Evolutionary conservation across 1,139 yeast genomes (phyloP).

Genomic region (Candida anutae): DNA sequence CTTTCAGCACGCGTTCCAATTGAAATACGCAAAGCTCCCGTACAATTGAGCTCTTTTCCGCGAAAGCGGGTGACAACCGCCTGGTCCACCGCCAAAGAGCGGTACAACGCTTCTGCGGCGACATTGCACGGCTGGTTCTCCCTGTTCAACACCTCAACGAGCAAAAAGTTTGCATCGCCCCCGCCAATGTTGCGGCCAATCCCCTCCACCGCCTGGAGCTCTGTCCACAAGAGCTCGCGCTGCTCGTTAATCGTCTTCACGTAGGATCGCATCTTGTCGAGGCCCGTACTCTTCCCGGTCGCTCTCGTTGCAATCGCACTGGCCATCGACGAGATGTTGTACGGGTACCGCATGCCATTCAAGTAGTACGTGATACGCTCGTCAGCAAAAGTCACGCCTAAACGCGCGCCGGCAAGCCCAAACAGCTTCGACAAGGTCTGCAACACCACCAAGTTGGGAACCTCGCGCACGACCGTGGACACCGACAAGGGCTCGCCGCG

Average conservation of each 20-base stretch:
- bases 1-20: conserved; percentile 81
- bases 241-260: conserved; percentile 47
- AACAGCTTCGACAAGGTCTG: conserved; percentile 93
- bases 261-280: conserved; percentile 49
- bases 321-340: conserved; percentile 81
- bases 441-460: conserved; percentile 77
- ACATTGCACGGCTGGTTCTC: conserved; percentile 59
- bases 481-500: conserved; percentile 41
- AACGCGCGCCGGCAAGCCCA: conserved; percentile 90
- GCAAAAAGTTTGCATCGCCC: conserved; percentile 74
- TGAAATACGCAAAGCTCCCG: conserved; percentile 80
- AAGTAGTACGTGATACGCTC: conserved; percentile 54
- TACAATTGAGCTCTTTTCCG: conserved; percentile 84
- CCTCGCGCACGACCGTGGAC: conserved; percentile 73
- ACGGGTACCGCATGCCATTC: conserved; percentile 92
- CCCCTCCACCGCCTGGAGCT: conserved; percentile 46
- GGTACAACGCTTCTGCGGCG: conserved; percentile 62
- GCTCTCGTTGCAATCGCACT: conserved; percentile 73
- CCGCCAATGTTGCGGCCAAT: conserved; percentile 83
- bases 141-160: conserved; percentile 60
- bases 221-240: conserved; percentile 45
- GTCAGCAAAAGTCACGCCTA: conserved; percentile 72
- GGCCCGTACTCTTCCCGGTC: conserved; percentile 44
- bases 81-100: conserved; percentile 58
- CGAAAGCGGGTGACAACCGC: conserved; percentile 84